Percentiles rank a stretch among this genome's conserved stretches.
These are phyloP conservation scores for Rhodotorula sp. DNA, from an alignment of 1,284 basidiomycete genomes.

Conservation along the genomic window DNA sequence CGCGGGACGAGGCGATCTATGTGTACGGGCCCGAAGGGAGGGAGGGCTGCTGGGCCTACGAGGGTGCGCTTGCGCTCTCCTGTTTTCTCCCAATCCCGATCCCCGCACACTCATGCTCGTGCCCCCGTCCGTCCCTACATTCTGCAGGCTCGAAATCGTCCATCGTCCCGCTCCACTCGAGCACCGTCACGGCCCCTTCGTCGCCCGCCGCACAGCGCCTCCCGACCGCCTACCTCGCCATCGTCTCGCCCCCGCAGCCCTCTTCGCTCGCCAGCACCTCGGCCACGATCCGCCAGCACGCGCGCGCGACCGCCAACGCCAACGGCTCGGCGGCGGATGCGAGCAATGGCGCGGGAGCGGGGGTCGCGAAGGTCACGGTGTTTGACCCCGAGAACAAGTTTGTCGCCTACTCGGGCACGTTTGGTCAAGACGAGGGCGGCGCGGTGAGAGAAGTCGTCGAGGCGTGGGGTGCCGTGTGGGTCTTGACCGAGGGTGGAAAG, in stretches of 20 bases:
- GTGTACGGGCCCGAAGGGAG: conserved; percentile 79
- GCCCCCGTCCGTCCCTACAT: too few relatives aligned
- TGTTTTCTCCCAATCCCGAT: background rate
- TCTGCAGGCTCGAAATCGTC: conserved; percentile 52
- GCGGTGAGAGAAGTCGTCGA: conserved; percentile 78
- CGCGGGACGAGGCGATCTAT: conserved; percentile 89
- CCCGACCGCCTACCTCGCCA: conserved; percentile 68
- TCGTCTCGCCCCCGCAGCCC: conserved; percentile 80
- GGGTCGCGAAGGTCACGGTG: conserved; percentile 82
- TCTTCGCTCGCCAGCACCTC: conserved; percentile 66
- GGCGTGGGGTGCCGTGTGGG: conserved; percentile 74
- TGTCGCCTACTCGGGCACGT: conserved; percentile 69
- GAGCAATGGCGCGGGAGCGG: conserved; percentile 48
- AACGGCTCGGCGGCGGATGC: background rate
- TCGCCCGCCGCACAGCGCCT: background rate
- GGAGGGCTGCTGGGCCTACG: conserved; percentile 84
- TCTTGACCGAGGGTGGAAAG: conserved; percentile 73
- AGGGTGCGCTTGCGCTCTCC: conserved; percentile 59
- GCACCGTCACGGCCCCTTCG: conserved; percentile 44
- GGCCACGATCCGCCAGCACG: conserved; percentile 73
- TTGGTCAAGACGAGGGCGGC: conserved; percentile 56
- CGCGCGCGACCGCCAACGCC: conserved; percentile 53
- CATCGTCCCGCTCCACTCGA: conserved; percentile 54
- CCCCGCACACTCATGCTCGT: conserved; percentile 8
- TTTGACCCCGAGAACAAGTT: conserved; percentile 94